Evolutionary conservation across 305 asterid species (phyloP).

Genomic region (Fraxinus ornus): DNA sequence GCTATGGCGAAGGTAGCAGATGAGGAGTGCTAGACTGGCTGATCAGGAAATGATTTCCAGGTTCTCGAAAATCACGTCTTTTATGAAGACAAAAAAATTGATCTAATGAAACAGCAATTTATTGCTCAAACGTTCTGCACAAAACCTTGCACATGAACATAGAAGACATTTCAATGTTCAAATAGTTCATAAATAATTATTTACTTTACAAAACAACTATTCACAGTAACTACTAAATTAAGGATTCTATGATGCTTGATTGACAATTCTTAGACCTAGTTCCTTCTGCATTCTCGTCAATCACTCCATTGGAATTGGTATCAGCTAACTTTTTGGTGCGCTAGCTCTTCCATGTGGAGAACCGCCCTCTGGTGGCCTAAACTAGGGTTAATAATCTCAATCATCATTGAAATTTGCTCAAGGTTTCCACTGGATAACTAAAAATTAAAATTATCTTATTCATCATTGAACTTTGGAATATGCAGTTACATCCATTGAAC

Average conservation of each 20-base stretch:
- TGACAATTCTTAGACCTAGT: too few relatives aligned
- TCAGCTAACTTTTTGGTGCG: slow-evolving; percentile 40
- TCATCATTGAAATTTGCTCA: too few relatives aligned
- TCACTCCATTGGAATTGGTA: slow-evolving; percentile 31
- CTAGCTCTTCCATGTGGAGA: slow-evolving; percentile 21
- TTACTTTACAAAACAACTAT: neutral
- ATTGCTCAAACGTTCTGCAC: neutral
- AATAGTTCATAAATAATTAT: neutral
- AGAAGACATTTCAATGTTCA: neutral
- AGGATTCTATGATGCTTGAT: neutral
- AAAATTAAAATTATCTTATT: too few relatives aligned
- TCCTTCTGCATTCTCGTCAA: slow-evolving; percentile 35
- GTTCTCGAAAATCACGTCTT: neutral
- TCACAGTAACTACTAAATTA: neutral
- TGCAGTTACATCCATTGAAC: too few relatives aligned
- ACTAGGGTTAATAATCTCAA: too few relatives aligned
- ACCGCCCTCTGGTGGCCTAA: slow-evolving; percentile 31
- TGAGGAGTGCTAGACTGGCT: neutral
- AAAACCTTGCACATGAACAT: neutral
- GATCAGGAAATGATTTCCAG: neutral
- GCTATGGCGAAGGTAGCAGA: neutral
- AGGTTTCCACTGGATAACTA: too few relatives aligned
- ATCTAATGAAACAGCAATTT: too few relatives aligned
- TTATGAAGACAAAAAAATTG: too few relatives aligned
- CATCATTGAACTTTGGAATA: too few relatives aligned